Evolutionary conservation across 2,329 filamentous ascomycete species (phyloP), one percentile per base, ranked within the genome.

Genomic region (Ascomycota sp.): DNA sequence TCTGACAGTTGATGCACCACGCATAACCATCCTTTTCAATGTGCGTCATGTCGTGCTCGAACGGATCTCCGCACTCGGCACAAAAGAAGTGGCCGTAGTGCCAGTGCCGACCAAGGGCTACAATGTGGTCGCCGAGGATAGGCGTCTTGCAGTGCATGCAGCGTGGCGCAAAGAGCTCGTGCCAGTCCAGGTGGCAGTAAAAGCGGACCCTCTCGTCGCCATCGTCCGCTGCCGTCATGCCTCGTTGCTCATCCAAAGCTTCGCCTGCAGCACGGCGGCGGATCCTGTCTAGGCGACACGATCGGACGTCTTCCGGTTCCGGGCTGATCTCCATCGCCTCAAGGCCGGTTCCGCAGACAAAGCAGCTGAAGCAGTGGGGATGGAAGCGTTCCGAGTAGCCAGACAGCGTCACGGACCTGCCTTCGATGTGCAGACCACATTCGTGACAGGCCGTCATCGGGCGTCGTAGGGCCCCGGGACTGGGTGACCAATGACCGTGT

Each of bases 51-150:
- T 68, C 68, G 32, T 64, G 62, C 42, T 66, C 81, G 50, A 98
- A 98, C 0, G 89, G 86, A 57, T 98, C 86, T 43, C 89, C 89
- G 51, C 89, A 98, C 62, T 98, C 83, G 30, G 89, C 89, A 50
- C 89, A 98, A 66, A 98, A 98, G 59, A 98, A 98, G 57, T 98
- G 89, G 0, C 89, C 89, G 35, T 80, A 79, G 53, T 98, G 89
- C 80, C 82, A 98, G 56, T 92, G 83, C n/a, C 76, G 71, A 1
- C 89, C 89, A 36, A 92, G 81, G 1, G 89, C 89, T 10, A 93
- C 76, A 26, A 93, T 75, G 43, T 95, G 82, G 55, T 95, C 84
- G 30, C 84, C 84, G 43, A 95, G 74, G 47, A 98, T 98, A 4
- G 89, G 86, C 7, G 89, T 98, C 52, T 78, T 83, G 67, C 89